Base-by-base conservation (phyloP, 805 yeast genomes). In the Candida easanensis region DNA sequence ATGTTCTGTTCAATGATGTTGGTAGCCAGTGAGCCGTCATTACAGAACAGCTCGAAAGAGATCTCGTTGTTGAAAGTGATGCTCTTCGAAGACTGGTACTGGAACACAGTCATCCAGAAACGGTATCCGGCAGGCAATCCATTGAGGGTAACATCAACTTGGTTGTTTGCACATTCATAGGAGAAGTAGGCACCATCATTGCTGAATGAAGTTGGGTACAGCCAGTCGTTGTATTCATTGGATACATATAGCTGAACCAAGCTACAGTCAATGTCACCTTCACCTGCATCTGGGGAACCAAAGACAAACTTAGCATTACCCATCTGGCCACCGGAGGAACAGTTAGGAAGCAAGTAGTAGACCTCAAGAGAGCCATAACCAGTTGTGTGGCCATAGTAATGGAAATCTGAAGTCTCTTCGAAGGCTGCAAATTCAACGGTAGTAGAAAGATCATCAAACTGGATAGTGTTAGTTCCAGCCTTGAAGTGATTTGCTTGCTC, bases 141-240 rank as follows among this genome's bases (percentile, higher is more conserved):
- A 14, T 61, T 42, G 27, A 45, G 39, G 5, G 57, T 28, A 3
- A 65, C 36, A 8, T 44, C 41, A 23, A 58, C 50, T 23, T 36
- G 16, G 28, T 49, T 44, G 20, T 57, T 52, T 25, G 58, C 46
- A 45, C 70, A 66, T 4, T 8, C 6, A 5, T 8, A 13, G 30
- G 44, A 32, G 16, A 58, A 39, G 15, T 37, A 18, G 7, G 50
- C 48, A 15, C 19, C 4, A 16, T 40, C 38, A 17, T 52, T 32
- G 4, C 45, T 19, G 13, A 30, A 34, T 11, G 44, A 49, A 2
- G 47, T 39, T 18, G 71, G 69, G 17, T 64, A 59, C 31, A 54
- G 48, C 62, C 65, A 68, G 38, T 61, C 66, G 43, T 69, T 69
- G 38, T 60, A 60, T 14, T 55, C 48, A 27, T 56, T 54, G 4